Evolutionary conservation across 768 basidiomycete species (phyloP).

Genomic region (Megacollybia marginata): DNA sequence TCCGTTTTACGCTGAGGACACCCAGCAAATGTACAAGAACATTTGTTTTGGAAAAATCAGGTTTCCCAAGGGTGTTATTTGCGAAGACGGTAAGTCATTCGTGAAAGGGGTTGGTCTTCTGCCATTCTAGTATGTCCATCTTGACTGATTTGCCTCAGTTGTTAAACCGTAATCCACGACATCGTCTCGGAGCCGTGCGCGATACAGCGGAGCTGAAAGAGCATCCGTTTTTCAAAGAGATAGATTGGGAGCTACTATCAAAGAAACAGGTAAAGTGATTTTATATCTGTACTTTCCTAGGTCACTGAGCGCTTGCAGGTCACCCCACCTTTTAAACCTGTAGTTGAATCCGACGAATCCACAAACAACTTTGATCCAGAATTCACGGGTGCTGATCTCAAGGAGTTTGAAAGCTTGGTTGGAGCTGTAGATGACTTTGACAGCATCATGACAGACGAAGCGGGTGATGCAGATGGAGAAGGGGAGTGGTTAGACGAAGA

Average conservation of each 20-base stretch:
- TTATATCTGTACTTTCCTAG: neutral
- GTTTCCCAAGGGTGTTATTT: slow-evolving; percentile 94
- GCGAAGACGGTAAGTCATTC: slow-evolving; percentile 97
- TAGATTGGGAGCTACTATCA: slow-evolving; percentile 88
- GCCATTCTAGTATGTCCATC: slow-evolving; percentile 3
- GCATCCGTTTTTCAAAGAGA: slow-evolving; percentile 85
- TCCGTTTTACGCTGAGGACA: slow-evolving; percentile 98
- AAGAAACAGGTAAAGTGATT: slow-evolving; percentile 69
- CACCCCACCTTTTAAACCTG: slow-evolving; percentile 89
- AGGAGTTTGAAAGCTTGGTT: slow-evolving; percentile 48
- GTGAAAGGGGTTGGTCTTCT: slow-evolving; percentile 83
- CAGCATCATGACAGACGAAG: slow-evolving; percentile 58
- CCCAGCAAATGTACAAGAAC: slow-evolving; percentile 99
- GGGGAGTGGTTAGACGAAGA: slow-evolving; percentile 17
- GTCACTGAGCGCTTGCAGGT: neutral
- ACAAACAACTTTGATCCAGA: slow-evolving; percentile 98
- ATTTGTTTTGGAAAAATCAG: slow-evolving; percentile 98
- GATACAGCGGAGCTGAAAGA: slow-evolving; percentile 94
- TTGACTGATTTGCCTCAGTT: slow-evolving; percentile 44
- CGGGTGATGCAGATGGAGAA: slow-evolving; percentile 40
- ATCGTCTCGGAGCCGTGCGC: slow-evolving; percentile 85
- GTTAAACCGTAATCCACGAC: slow-evolving; percentile 96
- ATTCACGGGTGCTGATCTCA: slow-evolving; percentile 89
- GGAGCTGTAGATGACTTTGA: slow-evolving; percentile 36
- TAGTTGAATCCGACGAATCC: slow-evolving; percentile 96